Evolutionary conservation across 192 early-diverging fungal species (phyloP), one percentile per base, ranked within the genome.

Genomic region (Coemansia reversa): DNA sequence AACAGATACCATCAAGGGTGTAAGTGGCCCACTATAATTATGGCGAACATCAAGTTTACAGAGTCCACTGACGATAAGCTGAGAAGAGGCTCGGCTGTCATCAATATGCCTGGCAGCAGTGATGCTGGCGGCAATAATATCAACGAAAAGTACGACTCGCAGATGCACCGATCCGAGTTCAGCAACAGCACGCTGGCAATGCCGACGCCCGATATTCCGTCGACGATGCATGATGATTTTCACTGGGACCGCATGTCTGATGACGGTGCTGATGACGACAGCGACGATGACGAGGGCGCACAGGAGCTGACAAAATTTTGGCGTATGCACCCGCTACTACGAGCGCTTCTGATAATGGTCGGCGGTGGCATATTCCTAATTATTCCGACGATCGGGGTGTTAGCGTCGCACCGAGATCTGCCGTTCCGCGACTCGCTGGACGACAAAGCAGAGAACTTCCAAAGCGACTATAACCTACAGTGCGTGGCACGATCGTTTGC

Each of bases 251-350:
- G 25, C 33, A 35, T 48, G n/a, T 67, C 68, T 0, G 67, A 66
- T 11, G 61, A 63, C 48, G 65, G 69, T 52, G 49, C n/a, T 57
- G 58, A 4, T 19, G 66, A 65, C 23, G 56, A 28, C n/a, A 64
- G 58, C 70, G 58, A 55, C 0, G 62, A 69, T 5, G 74, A 75
- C 52, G 70, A 68, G n/a, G 67, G 74, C 19, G 66, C 74, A 11
- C 60, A 51, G 42, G 53, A 59, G 30, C 60, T 60, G 27, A 65
- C 49, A 12, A 67, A 69, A 20, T 76, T 82, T 67, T 86, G 84
- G 84, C 79, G 82, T 33, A 67, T 77, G 64, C 84, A 86, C 62
- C 84, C 86, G 27, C 62, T 85, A 12, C 39, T 87, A 35, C 79
- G 86, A 6, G 83, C 85, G 30, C 51, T 86, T 48, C 65, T 75